Evolutionary conservation across 495 filamentous ascomycete genomes (phyloP).

Genomic region (Parathielavia hyrcaniae): DNA sequence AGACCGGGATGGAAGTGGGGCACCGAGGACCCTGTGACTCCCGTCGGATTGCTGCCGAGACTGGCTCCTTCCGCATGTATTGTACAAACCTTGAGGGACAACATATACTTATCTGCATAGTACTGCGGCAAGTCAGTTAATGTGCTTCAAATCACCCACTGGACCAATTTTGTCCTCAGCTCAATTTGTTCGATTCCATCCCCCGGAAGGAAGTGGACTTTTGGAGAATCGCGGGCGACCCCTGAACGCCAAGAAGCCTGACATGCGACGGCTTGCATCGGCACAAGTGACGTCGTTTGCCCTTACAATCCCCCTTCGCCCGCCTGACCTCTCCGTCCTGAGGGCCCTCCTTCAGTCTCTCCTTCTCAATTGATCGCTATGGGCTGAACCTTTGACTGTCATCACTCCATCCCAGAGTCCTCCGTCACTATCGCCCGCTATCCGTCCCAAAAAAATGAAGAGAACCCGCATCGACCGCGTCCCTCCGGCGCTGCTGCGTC

Average conservation of each 20-base stretch:
- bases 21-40: too few relatives aligned
- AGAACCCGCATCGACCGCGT: constrained; percentile 15
- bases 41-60: too few relatives aligned
- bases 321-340: constrained; percentile 1
- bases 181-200: neutral
- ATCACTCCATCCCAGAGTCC: neutral
- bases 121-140: too few relatives aligned
- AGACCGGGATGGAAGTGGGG: too few relatives aligned
- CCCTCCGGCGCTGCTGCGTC: constrained; percentile 10
- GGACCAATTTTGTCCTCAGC: neutral
- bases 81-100: too few relatives aligned
- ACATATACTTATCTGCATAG: too few relatives aligned
- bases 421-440: neutral
- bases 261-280: constrained; percentile 29
- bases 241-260: constrained; percentile 16
- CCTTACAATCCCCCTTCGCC: neutral
- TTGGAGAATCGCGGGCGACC: constrained; percentile 5
- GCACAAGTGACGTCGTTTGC: constrained; percentile 34
- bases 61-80: too few relatives aligned
- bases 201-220: neutral
- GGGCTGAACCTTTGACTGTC: neutral
- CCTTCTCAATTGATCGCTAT: constrained; percentile 4
- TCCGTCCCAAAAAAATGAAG: constrained; percentile 19
- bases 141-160: neutral
- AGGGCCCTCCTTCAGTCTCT: neutral